Base-by-base conservation (phyloP, 345 rosid genomes). In the Boechera stricta region DNA sequence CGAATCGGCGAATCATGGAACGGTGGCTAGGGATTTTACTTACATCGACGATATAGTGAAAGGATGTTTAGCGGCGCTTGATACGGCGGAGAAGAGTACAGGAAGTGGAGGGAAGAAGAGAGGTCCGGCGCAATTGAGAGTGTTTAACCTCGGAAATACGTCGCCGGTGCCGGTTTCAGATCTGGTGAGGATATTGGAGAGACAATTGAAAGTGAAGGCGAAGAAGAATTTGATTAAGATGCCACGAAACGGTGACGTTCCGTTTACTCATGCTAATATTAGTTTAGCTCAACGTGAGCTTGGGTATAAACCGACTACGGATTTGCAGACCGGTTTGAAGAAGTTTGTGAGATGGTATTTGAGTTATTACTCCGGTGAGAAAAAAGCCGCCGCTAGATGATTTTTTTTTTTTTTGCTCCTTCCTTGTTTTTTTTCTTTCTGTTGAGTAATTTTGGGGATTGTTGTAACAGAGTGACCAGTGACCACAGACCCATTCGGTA, bases 231-330 rank as follows among this genome's bases (percentile, higher is more conserved):
- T 92, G 36, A 82, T 88, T 85, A 89, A 88, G 85, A 79, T 94
- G 91, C 98, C 98, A 0, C 80, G 93, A 65, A 94, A 94, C 80
- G 97, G 98, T 12, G 97, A 91, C 81, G 98, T 94, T 79, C 97
- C 80, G 21, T 92, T 82, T 67, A 94, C 97, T 45, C 98, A 94
- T 81, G 98, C 97, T 0, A 94, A 94, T 70, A 92, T 92, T 67
- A 94, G 98, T 77, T 85, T 42, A 55, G 97, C 98, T 15, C 84
- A 85, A 71, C 82, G 81, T 74, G 90, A 94, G 85, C 86, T 94
- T 29, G 89, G 95, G 42, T 94, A 94, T 81, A 90, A 86, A 79
- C 97, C 98, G 4, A 85, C 91, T 11, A 92, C 97, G 4, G 92
- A 94, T 90, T 80, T 94, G 72, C 97, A 90, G 61, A 84, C 88